Percentiles rank a stretch among this genome's conserved stretches.
Evolutionary conservation across 257 asterid species (phyloP).

Genomic region (Gentiana straminea): DNA sequence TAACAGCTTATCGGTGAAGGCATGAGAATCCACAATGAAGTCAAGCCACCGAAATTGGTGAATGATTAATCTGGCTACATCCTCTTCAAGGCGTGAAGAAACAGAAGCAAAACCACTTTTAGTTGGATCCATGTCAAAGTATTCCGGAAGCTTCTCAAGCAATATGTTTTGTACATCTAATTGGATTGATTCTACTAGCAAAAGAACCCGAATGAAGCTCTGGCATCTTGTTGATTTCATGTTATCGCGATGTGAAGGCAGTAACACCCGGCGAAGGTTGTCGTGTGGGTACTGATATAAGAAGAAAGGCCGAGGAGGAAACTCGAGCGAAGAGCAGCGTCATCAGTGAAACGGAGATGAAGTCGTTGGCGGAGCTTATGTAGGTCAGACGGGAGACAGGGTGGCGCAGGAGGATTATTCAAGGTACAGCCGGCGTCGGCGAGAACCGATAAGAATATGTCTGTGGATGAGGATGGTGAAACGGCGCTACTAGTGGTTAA

Average conservation of each 20-base stretch:
- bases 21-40: conserved; percentile 62
- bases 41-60: conserved; percentile 87
- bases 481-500: conserved; percentile 15
- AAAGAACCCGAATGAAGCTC: conserved; percentile 47
- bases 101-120: conserved; percentile 22
- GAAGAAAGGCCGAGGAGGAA: conserved; percentile 53
- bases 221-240: conserved; percentile 39
- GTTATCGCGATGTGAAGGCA: conserved; percentile 59
- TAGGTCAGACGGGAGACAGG: conserved; percentile 56
- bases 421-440: conserved; percentile 80
- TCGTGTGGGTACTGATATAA: conserved; percentile 31
- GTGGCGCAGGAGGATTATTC: conserved; percentile 49
- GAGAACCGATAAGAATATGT: conserved; percentile 43
- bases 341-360: conserved; percentile 34
- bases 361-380: conserved; percentile 54
- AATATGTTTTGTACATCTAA: conserved; percentile 51
- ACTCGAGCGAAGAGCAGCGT: conserved; percentile 38
- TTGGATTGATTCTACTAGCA: conserved; percentile 61
- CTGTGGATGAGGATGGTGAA: conserved; percentile 9
- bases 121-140: conserved; percentile 38
- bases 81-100: conserved; percentile 46
- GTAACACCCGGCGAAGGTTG: conserved; percentile 59
- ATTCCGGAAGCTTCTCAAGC: conserved; percentile 87
- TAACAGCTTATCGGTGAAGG: conserved; percentile 58
- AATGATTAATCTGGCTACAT: conserved; percentile 60